These are phyloP conservation scores for Cryptococcus depauperatus DNA, from an alignment of 1,284 basidiomycete species.

Conservation along the genomic window DNA sequence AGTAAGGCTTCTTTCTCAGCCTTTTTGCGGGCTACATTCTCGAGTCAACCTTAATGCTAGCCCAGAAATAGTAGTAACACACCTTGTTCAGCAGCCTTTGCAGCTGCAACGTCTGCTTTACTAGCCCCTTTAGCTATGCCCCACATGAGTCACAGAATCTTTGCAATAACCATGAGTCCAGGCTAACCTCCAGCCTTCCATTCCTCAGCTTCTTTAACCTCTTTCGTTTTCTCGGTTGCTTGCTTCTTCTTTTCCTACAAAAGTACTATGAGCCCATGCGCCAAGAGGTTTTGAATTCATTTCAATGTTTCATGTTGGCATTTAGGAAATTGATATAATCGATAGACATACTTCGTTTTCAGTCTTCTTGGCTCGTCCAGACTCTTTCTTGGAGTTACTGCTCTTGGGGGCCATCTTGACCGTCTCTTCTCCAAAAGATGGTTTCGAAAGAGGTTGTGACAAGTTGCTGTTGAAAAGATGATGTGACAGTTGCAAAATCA, in stretches of 20 bases:
- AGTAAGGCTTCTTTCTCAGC: constrained; percentile 48
- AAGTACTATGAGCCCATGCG: too few species aligned
- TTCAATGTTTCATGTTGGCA: too few species aligned
- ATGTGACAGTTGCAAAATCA: too few species aligned
- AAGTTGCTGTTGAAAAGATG: background rate
- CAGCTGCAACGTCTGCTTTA: constrained; percentile 58
- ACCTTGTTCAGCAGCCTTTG: constrained; percentile 32
- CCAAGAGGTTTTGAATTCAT: too few species aligned
- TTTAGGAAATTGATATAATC: background rate
- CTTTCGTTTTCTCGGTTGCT: constrained; percentile 33
- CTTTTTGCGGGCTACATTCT: constrained; percentile 45
- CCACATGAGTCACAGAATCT: background rate
- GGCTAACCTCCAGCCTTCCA: constrained; percentile 65
- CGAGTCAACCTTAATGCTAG: background rate
- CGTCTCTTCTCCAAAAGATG: background rate
- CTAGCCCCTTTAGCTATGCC: constrained; percentile 43
- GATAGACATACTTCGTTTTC: constrained; percentile 68
- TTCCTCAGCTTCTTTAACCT: constrained; percentile 59
- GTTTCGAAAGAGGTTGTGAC: background rate
- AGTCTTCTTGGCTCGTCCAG: constrained; percentile 80
- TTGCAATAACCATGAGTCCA: background rate
- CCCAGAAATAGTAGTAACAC: background rate
- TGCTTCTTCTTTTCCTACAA: constrained; percentile 26
- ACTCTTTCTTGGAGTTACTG: constrained; percentile 80
- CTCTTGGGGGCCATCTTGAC: constrained; percentile 65